A percentile compares a stretch with the other conserved stretches of the same genome.
Evolutionary conservation across 2,329 filamentous ascomycete species (phyloP).

Genomic region (Pseudopyricularia javanii): DNA sequence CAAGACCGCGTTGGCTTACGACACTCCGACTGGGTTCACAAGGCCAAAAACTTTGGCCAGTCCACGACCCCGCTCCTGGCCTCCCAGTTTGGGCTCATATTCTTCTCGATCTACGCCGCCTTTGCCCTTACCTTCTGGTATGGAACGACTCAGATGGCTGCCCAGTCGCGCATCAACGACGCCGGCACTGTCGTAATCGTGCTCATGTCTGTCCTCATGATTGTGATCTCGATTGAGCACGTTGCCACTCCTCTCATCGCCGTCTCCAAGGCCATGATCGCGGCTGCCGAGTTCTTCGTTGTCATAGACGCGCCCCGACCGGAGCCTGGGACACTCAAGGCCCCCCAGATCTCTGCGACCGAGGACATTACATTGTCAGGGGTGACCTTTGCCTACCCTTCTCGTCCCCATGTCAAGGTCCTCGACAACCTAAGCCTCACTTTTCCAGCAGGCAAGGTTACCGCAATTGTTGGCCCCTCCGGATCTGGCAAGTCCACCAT

Average conservation of each 20-base stretch:
- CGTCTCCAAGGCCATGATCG: constrained; percentile 42
- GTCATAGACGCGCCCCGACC: constrained; percentile 36
- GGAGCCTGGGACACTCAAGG: constrained; percentile 24
- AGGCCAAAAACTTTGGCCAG: constrained; percentile 36
- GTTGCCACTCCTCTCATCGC: constrained; percentile 47
- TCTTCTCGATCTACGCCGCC: constrained; percentile 38
- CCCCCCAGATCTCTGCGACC: constrained; percentile 33
- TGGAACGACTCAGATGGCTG: constrained; percentile 34
- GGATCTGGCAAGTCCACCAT: constrained; percentile 67
- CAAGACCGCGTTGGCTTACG: constrained; percentile 39
- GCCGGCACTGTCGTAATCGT: constrained; percentile 44
- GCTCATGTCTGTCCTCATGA: constrained; percentile 45
- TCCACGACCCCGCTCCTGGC: constrained; percentile 37
- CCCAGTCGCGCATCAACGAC: constrained; percentile 30
- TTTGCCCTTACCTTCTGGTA: constrained; percentile 53
- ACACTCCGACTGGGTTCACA: constrained; percentile 42
- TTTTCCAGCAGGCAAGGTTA: constrained; percentile 53
- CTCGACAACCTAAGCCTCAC: constrained; percentile 45
- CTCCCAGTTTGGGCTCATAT: constrained; percentile 40
- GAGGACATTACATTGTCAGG: constrained; percentile 48
- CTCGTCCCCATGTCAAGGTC: constrained; percentile 49
- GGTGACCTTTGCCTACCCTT: constrained; percentile 64
- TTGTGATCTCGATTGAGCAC: constrained; percentile 42
- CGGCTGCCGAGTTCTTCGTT: constrained; percentile 44
- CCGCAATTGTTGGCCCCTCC: constrained; percentile 62